Base-by-base conservation (phyloP, 2,329 filamentous ascomycete species). In the Blumeria graminis region DNA sequence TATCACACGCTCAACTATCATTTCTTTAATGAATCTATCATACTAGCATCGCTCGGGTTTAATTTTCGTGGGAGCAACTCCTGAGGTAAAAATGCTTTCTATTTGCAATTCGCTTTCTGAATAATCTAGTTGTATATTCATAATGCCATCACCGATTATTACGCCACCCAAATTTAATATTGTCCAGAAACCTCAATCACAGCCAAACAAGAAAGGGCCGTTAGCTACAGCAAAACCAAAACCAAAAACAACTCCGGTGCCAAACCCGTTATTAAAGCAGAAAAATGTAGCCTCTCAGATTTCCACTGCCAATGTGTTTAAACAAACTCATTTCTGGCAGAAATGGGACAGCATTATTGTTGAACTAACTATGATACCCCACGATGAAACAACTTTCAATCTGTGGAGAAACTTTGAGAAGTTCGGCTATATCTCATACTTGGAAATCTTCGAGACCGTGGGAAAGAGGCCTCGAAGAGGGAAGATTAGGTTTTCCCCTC, bases 401-500 rank as follows among this genome's bases (percentile, higher is more conserved):
- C 63, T 86, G 1, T 78, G 74, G 65, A 63, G 69, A 1, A 72
- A 72, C 16, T 76, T 86, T 59, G 65, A 68, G 1, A 58, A 62
- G 0, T 69, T 78, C 57, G 80, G 81, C 0, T 68, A 68, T 6
- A 71, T 86, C 11, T 67, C 66, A 3, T 74, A 68, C 38, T 76
- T 85, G 38, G 76, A 82, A 13, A 69, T 84, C 1, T 73, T 70
- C 53, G 72, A 76, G 51, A 63, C 69, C 53, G 60, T 68, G 34
- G 68, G 74, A n/a, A 57, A 68, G 32, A 63, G 68, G 56, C 66
- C 67, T 35, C 68, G 69, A 0, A 65, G 45, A 28, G 78, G 71
- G 1, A 72, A 69, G 16, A 66, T 85, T 36, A 70, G 69, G 1
- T 83, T 84, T 59, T 74, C 72, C 64, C 79, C 80, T 0, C 75